Base-by-base conservation (phyloP, 2,329 filamentous ascomycete species). In the Cladophialophora carrionii region DNA sequence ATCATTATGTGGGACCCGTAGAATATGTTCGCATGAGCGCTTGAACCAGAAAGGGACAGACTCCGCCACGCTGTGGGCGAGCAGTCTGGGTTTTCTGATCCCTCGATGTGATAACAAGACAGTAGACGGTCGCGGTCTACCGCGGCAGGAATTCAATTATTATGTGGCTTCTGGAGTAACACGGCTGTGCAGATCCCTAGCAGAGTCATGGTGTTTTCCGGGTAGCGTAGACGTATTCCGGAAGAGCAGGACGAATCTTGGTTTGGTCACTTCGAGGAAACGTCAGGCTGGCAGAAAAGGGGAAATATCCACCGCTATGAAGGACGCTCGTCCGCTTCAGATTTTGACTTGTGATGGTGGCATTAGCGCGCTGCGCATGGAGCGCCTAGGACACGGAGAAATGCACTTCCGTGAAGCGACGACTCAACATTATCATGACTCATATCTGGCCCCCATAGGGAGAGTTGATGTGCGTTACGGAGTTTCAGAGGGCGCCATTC, bases 1-100 rank as follows among this genome's bases (percentile, higher is more conserved):
- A 73, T 41, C 67, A 75, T 7, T 80, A 80, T 64, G 54, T 63
- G 20, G 74, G 73, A 9, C 75, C 76, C 2, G 73, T 74, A 20
- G 64, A 71, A 43, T 65, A 63, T 46, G 70, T 68, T 29, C 57
- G 57, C 43, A 60, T 52, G 57, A 60, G 57, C 20, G 46, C 43
- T 60, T 60, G 34, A 60, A 52, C 26, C 17, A 32, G 34, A 46
- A 6, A 9, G 14, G 34, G 34, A 37, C 34, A n/a, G n/a, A n/a
- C n/a, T n/a, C n/a, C n/a, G n/a, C n/a, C n/a, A n/a, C n/a, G n/a
- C n/a, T n/a, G n/a, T n/a, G n/a, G n/a, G n/a, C n/a, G n/a, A n/a
- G 34, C 34, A 14, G 34, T 6, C 14, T 12, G 14, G 14, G 2
- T 17, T 41, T 6, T 6, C 34, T 17, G 34, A 12, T 6, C 34